These are phyloP conservation scores for Chaetomium fimeti DNA, from an alignment of 495 filamentous ascomycete species.

Conservation along the genomic window DNA sequence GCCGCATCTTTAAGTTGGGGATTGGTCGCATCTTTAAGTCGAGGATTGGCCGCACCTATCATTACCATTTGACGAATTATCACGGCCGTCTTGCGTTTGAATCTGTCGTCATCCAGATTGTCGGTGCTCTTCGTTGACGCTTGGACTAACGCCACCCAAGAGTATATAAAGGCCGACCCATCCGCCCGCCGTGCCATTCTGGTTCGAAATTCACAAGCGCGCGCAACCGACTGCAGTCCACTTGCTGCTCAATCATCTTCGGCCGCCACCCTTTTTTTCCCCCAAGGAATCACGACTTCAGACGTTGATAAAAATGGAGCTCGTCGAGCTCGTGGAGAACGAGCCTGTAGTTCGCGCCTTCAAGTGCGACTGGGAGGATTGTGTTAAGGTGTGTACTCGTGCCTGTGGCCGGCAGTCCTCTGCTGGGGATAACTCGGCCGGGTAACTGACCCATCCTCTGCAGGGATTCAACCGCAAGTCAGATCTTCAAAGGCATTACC, in stretches of 20 bases:
- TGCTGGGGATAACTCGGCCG: background rate
- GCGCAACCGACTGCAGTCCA: too few relatives aligned
- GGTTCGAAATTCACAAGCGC: too few relatives aligned
- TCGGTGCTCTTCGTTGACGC: background rate
- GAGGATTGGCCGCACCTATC: too few relatives aligned
- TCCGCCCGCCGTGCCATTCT: background rate
- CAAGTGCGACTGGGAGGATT: constrained; percentile 53
- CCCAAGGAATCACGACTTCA: constrained; percentile 21
- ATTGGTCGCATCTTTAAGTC: constrained; percentile 1
- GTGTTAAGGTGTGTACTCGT: constrained; percentile 49
- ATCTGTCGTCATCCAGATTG: constrained; percentile 7
- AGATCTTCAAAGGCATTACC: constrained; percentile 81
- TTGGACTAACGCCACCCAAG: background rate
- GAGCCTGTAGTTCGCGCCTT: constrained; percentile 53
- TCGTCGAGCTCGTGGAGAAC: constrained; percentile 55
- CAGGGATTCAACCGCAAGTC: constrained; percentile 94
- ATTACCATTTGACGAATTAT: background rate
- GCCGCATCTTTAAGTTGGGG: too few relatives aligned
- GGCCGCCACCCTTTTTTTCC: constrained; percentile 10
- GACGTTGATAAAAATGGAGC: constrained; percentile 46
- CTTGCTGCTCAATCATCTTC: too few relatives aligned
- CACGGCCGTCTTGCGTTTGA: background rate
- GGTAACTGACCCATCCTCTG: constrained; percentile 27
- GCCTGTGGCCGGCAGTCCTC: background rate
- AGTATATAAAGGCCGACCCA: too few relatives aligned